Evolutionary conservation across 1,284 basidiomycete species (phyloP).

Genomic region (Ustilago shanxiensis): DNA sequence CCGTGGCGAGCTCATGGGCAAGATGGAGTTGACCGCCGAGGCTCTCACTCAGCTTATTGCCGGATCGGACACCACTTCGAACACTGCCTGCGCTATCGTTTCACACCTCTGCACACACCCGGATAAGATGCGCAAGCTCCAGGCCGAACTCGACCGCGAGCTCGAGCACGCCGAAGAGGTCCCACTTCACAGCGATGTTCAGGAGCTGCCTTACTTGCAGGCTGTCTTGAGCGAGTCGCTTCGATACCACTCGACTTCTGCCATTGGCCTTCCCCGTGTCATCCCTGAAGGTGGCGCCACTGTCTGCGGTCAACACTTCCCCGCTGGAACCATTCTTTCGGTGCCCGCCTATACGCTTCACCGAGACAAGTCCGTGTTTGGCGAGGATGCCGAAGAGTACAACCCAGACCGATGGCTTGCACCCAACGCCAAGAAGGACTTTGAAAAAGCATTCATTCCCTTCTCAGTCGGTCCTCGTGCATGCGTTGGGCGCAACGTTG

Average conservation of each 20-base stretch:
- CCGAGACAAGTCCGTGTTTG: constrained; percentile 79
- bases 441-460: constrained; percentile 63
- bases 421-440: constrained; percentile 61
- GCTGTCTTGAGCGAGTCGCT: constrained; percentile 86
- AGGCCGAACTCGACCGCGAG: constrained; percentile 81
- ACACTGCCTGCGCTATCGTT: constrained; percentile 74
- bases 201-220: constrained; percentile 73
- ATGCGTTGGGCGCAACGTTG: constrained; percentile 63
- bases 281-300: constrained; percentile 55
- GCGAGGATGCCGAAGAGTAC: constrained; percentile 81
- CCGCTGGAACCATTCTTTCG: constrained; percentile 73
- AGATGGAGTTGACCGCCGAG: constrained; percentile 86
- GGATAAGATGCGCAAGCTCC: constrained; percentile 78
- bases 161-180: constrained; percentile 58
- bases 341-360: constrained; percentile 79
- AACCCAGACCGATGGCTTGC: constrained; percentile 83
- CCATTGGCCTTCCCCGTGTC: constrained; percentile 77
- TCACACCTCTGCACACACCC: constrained; percentile 83
- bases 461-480: constrained; percentile 63
- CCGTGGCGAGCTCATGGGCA: constrained; percentile 81
- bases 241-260: constrained; percentile 80
- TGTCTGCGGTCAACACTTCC: constrained; percentile 73
- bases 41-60: constrained; percentile 86
- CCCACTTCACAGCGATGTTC: constrained; percentile 54
- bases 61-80: constrained; percentile 65